phyloP scores from a whole-genome alignment of 768 basidiomycete species.

The Lactarius evosmus region DNA sequence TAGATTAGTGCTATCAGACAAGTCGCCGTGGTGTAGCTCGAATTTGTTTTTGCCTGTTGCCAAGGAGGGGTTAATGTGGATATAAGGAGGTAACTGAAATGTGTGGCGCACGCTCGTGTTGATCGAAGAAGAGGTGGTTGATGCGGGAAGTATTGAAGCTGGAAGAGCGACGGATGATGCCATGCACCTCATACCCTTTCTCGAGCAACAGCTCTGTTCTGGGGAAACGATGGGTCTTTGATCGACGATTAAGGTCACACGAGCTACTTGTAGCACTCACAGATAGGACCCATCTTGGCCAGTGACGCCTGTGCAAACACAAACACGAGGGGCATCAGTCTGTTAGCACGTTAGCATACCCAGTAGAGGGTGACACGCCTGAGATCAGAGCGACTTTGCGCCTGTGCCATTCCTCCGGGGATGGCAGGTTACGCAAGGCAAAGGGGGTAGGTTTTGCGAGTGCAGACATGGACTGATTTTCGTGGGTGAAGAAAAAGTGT shows the following conservation, averaged over 20 bases:
- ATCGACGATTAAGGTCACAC: constrained; percentile 21
- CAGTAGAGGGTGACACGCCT: constrained; percentile 44
- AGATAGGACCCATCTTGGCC: constrained; percentile 97
- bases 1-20: constrained; percentile 94
- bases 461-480: constrained; percentile 38
- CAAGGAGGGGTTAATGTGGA: constrained; percentile 7
- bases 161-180: constrained; percentile 94
- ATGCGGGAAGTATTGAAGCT: constrained; percentile 97
- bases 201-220: constrained; percentile 81
- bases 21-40: constrained; percentile 87
- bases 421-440: constrained; percentile 51
- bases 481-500: background rate
- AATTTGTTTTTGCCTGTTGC: constrained; percentile 65
- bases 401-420: constrained; percentile 80
- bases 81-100: background rate
- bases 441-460: constrained; percentile 33
- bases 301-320: constrained; percentile 67
- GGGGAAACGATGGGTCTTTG: constrained; percentile 16
- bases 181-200: constrained; percentile 92
- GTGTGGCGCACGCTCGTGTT: constrained; percentile 72
- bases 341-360: constrained; percentile 21
- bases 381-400: constrained; percentile 93
- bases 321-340: constrained; percentile 13
- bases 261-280: constrained; percentile 43
- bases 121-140: constrained; percentile 90